A percentile compares a stretch with the other conserved stretches of the same genome.
These are phyloP conservation scores for Aspergillus ruber DNA, from an alignment of 2,329 filamentous ascomycete genomes.

Conservation along the genomic window DNA sequence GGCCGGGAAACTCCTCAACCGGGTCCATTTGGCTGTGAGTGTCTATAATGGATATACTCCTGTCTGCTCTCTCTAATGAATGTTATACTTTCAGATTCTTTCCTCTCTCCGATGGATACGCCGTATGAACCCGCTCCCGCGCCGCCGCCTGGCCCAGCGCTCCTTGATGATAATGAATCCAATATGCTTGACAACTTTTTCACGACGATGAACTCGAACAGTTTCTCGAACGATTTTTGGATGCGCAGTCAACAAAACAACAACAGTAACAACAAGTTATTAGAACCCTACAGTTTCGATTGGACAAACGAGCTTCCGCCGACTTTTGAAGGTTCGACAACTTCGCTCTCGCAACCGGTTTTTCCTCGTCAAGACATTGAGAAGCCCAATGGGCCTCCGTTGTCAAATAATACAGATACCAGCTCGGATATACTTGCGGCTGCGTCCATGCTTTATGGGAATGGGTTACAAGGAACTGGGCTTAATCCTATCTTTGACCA, in stretches of 20 bases:
- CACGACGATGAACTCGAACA: constrained; percentile 35
- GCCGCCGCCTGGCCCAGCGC: constrained; percentile 57
- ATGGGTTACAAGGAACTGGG: constrained; percentile 25
- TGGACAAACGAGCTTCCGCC: constrained; percentile 52
- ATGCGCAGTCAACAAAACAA: constrained; percentile 22
- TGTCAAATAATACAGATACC: constrained; percentile 19
- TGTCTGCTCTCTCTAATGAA: constrained; percentile 4
- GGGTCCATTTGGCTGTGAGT: constrained; percentile 64
- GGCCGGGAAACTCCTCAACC: constrained; percentile 48
- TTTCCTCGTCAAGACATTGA: constrained; percentile 19
- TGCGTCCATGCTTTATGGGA: constrained; percentile 43
- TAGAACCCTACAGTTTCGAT: constrained; percentile 22
- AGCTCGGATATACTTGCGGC: constrained; percentile 53
- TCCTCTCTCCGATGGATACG: constrained; percentile 29
- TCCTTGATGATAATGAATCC: constrained; percentile 55
- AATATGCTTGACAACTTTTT: constrained; percentile 50
- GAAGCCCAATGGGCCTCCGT: constrained; percentile 19
- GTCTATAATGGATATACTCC: constrained; percentile 1
- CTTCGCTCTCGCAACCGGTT: constrained; percentile 54
- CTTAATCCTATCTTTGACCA: constrained; percentile 19
- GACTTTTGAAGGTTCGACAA: constrained; percentile 59
- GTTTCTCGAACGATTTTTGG: constrained; percentile 35
- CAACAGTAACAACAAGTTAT: constrained; percentile 8
- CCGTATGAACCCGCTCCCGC: constrained; percentile 50
- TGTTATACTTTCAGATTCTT: constrained; percentile 20